Base-by-base conservation (phyloP, 2,329 filamentous ascomycete genomes). In the Aspergillus unguis region DNA sequence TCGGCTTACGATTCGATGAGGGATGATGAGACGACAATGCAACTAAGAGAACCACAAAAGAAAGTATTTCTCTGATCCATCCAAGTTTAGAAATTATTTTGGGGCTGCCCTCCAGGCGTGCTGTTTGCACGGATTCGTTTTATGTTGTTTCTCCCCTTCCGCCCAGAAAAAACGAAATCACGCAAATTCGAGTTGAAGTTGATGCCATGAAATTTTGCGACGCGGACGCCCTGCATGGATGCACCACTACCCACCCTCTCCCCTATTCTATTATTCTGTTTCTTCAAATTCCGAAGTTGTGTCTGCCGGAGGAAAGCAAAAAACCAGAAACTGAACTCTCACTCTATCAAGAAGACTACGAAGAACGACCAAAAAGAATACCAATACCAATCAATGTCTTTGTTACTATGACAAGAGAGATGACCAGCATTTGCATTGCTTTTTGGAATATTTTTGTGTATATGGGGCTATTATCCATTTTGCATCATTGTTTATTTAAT, bases 1-100 rank as follows among this genome's bases (percentile, higher is more conserved):
- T 65, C 67, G 68, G 68, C 68, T 73, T 72, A 75, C 69, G 72
- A 75, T 72, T 75, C 71, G 70, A 75, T 72, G 72, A 75, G 69
- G 72, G 71, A 75, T 72, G 72, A 75, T 67, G 71, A 71, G 68
- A 74, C 70, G 71, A 74, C 68, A 49, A 67, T 63, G 66, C 58
- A 66, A 64, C 57, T 61, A 69, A 69, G 65, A 70, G 67, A 71
- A 64, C 60, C 65, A 62, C 59, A 65, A 68, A 53, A 49, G 66
- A 66, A 60, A 64, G 61, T 66, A 65, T 68, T 67, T 65, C 65
- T 65, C 69, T 70, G 62, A 69, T 69, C 67, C 66, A 69, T 66
- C 63, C 66, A 68, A 69, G 65, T 70, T 70, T 71, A 71, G 69
- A 71, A 66, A 61, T 69, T 68, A 65, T 64, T 66, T 66, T 70